Percentiles rank a stretch among this genome's conserved stretches.
phyloP scores from a whole-genome alignment of 1,139 yeast genomes.

The Taphrina confusa region DNA sequence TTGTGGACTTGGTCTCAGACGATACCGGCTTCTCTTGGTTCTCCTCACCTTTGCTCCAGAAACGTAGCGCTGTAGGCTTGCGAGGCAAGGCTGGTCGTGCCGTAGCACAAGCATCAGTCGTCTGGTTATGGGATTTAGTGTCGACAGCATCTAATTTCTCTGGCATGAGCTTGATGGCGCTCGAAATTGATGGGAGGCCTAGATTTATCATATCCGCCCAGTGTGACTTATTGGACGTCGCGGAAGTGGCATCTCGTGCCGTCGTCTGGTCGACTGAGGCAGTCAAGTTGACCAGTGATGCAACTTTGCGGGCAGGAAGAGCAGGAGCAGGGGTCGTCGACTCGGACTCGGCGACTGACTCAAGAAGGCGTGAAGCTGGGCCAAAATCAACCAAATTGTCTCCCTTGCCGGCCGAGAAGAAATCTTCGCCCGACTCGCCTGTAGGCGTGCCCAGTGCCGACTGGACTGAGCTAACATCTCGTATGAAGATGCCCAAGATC shows the following conservation, averaged over 20 bases:
- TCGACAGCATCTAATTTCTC: background rate
- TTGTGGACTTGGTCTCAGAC: background rate
- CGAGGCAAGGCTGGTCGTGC: slow-evolving; percentile 17
- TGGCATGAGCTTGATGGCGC: background rate
- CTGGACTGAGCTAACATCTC: slow-evolving; percentile 56
- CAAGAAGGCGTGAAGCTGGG: background rate
- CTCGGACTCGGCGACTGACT: background rate
- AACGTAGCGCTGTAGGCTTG: slow-evolving; percentile 22
- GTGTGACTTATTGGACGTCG: background rate
- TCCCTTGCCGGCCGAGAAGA: slow-evolving; percentile 22
- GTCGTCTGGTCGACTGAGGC: background rate
- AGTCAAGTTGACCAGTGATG: slow-evolving; percentile 8
- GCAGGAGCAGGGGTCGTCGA: background rate
- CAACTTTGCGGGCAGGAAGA: slow-evolving; percentile 11
- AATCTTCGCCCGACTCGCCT: slow-evolving; percentile 30
- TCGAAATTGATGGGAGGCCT: background rate
- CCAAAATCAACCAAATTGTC: slow-evolving; percentile 24
- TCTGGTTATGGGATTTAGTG: background rate
- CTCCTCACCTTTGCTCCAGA: slow-evolving; percentile 15
- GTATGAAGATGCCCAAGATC: slow-evolving; percentile 71
- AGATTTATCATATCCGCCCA: slow-evolving; percentile 5
- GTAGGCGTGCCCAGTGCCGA: slow-evolving; percentile 18
- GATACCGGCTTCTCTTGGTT: background rate
- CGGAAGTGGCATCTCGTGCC: background rate
- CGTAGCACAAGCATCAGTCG: background rate